Evolutionary conservation across 2,329 filamentous ascomycete species (phyloP), one percentile per base, ranked within the genome.

Genomic region (Claviceps spartinae): DNA sequence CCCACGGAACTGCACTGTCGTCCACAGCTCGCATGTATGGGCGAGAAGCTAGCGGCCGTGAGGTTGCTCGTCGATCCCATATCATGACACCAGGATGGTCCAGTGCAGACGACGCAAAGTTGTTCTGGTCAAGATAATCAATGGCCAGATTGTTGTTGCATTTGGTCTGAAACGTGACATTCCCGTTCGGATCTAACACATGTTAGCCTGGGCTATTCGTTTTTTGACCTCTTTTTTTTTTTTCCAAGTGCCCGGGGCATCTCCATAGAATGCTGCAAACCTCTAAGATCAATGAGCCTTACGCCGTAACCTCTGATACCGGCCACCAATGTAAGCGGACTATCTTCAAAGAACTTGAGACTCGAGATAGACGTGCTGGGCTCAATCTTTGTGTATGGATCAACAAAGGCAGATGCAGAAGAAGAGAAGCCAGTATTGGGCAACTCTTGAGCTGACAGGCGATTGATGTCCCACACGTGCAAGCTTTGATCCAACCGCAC

Each of bases 401-500:
- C 75, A 62, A 76, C 66, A 62, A 79, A 66, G 62, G 73, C 59
- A 65, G 76, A 65, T 41, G 71, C 64, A 48, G 74, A 71, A 2
- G 67, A 58, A 2, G 75, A 72, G 36, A 79, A 81, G 24, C 79
- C 80, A 36, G 67, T 67, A 20, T 66, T 65, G 16, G 64, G 67
- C 37, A 70, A 63, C 58, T 73, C 73, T 65, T 75, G 69, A 44
- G 66, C 72, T 20, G 73, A 76, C 47, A 81, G 72, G 41, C 79
- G 78, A 58, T 79, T 83, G 51, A 89, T 75, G 64, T 94, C 86
- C 78, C 86, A 93, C 34, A 93, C 83, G 60, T 91, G 87, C 48
- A 94, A 74, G 59, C 85, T 89, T 56, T 85, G 80, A 62, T 93
- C 88, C 66, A 87, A 89, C 36, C 88, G 79, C 24, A 90, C 86